phyloP scores from a whole-genome alignment of 371 early-diverging fungal genomes.

The Lichtheimia corymbifera region DNA sequence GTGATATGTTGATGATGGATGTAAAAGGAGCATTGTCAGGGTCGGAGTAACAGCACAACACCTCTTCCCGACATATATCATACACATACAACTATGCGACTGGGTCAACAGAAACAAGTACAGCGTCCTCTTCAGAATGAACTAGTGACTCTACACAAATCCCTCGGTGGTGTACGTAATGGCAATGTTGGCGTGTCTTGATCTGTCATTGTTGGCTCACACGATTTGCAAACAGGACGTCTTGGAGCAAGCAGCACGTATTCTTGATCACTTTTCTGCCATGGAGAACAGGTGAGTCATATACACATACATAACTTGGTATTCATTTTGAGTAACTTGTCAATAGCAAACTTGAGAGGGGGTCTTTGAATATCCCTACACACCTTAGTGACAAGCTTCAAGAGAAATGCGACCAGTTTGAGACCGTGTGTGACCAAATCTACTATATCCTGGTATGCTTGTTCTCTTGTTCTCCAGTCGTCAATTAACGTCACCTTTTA shows the following conservation, averaged over 20 bases:
- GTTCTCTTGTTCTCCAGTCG: background rate
- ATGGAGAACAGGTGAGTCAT: constrained; percentile 29
- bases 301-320: background rate
- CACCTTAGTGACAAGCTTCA: constrained; percentile 27
- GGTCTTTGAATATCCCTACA: constrained; percentile 21
- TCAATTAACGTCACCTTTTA: background rate
- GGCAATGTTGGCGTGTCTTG: background rate
- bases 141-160: constrained; percentile 25
- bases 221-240: constrained; percentile 32
- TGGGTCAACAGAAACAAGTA: constrained; percentile 13
- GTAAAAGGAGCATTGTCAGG: too few relatives aligned
- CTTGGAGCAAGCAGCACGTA: constrained; percentile 41
- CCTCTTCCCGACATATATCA: background rate
- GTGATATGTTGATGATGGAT: too few relatives aligned
- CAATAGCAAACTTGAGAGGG: constrained; percentile 23
- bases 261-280: constrained; percentile 40
- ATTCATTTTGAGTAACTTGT: background rate
- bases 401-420: constrained; percentile 48
- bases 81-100: constrained; percentile 9
- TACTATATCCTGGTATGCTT: constrained; percentile 36
- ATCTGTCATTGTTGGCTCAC: background rate
- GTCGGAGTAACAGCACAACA: too few relatives aligned
- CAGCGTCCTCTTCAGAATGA: constrained; percentile 44
- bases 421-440: constrained; percentile 50
- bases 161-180: constrained; percentile 29